Base-by-base conservation (phyloP, 192 early-diverging fungal species). In the Pilaira anomala region DNA sequence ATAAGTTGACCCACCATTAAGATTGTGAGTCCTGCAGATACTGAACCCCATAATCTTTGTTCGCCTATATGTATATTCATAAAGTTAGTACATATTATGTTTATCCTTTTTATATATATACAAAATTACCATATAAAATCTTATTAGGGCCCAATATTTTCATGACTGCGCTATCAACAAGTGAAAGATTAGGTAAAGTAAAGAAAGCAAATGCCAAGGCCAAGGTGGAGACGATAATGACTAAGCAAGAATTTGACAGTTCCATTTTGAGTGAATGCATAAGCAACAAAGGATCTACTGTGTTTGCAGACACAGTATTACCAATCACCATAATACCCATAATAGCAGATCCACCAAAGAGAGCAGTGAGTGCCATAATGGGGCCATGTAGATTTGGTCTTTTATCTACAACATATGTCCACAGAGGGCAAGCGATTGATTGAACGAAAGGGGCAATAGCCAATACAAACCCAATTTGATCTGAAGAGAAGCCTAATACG, bases 41-140 rank as follows among this genome's bases (percentile, higher is more conserved):
- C 55, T 8, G 71, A 73, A 13, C 71, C 71, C 71, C 71, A 73
- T 16, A 73, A 30, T 22, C 71, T 66, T 40, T 73, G 71, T 13
- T 63, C 60, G 13, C 71, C 71, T 73, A 42, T 21, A 40, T 42
- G 16, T 6, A 11, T 16, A 45, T 33, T 5, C 33, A 36, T 36
- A 6, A 9, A 36, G 11, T 36, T 36, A 36, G 7, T 18, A 18
- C 13, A 14, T 46, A 46, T 46, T 19, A 46, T 18, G 44, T 14
- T 16, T 46, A 14, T 46, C 5, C 16, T 16, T 16, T 45, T 1
- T 46, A 46, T 18, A 14, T 19, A 4, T 58, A 58, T 13, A 57
- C 49, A n/a, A 13, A n/a, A 53, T 66, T 66, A 77, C 76, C 76
- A 71, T 77, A 77, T 24, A 77, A 49, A 12, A 74, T 50, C 42